Evolutionary conservation across 306 rosid species (phyloP).

Genomic region (Castanea sativa): DNA sequence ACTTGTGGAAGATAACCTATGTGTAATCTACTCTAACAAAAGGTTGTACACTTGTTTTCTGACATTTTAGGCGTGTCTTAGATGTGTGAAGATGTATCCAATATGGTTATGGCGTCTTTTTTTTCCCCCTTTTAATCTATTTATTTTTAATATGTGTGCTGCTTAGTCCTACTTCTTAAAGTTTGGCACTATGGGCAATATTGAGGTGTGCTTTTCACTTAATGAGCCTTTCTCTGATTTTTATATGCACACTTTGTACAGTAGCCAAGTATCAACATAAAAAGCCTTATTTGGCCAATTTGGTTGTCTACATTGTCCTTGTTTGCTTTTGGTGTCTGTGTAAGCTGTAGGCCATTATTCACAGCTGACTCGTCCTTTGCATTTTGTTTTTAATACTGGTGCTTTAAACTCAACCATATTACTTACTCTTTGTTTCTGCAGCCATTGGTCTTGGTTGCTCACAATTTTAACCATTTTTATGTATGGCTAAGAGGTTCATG

Average conservation of each 20-base stretch:
- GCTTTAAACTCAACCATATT: not conserved
- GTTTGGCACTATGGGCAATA: not conserved
- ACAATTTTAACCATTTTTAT: not conserved
- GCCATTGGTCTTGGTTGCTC: not conserved
- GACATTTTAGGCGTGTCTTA: not conserved
- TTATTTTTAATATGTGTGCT: no score
- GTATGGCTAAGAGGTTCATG: not conserved
- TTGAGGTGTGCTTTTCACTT: not conserved
- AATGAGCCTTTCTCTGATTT: not conserved
- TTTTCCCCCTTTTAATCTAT: no score
- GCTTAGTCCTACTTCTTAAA: not conserved
- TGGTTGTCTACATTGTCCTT: not conserved
- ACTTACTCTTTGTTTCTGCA: not conserved
- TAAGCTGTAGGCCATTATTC: not conserved
- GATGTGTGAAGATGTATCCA: no score
- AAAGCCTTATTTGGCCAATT: not conserved
- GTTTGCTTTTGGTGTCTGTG: not conserved
- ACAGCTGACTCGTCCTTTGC: not conserved
- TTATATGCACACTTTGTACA: not conserved
- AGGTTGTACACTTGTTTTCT: not conserved
- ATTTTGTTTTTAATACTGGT: not conserved
- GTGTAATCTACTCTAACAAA: not conserved
- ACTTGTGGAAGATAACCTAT: not conserved
- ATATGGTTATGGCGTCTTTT: no score
- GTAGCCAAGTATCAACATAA: not conserved